A percentile compares a stretch with the other conserved stretches of the same genome.
Evolutionary conservation across 1,284 basidiomycete genomes (phyloP).

Genomic region (Naganishia sp.): DNA sequence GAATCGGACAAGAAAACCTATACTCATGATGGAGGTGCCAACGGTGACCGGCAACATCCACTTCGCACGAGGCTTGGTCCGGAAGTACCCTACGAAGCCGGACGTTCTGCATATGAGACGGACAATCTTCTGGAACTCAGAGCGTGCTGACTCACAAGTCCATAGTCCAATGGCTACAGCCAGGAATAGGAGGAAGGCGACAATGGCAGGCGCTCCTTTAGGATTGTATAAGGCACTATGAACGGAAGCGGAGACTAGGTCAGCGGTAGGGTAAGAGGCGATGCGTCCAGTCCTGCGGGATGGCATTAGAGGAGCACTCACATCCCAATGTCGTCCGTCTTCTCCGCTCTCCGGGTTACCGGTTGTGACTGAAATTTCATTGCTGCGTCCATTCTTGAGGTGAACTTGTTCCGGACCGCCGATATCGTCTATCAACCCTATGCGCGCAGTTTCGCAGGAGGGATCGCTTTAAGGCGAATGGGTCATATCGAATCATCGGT

Average conservation of each 20-base stretch:
- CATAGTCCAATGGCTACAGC: conserved; percentile 32
- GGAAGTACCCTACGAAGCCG: conserved; percentile 29
- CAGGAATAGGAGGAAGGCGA: conserved; percentile 32
- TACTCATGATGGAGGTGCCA: conserved; percentile 35
- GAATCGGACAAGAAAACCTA: conserved; percentile 36
- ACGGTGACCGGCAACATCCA: conserved; percentile 33
- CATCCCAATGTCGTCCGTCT: conserved; percentile 10
- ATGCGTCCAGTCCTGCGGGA: not conserved
- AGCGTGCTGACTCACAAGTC: conserved; percentile 32
- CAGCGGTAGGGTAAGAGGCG: too few relatives aligned
- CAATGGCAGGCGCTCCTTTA: conserved; percentile 34
- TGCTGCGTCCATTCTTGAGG: not conserved
- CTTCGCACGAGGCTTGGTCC: conserved; percentile 29
- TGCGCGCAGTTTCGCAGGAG: too few relatives aligned
- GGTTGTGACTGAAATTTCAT: not conserved
- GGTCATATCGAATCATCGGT: too few relatives aligned
- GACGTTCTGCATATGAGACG: not conserved
- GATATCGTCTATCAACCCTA: not conserved
- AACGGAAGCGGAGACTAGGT: too few relatives aligned
- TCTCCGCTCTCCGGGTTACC: not conserved
- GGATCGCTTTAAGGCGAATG: too few relatives aligned
- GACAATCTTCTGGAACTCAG: too few relatives aligned
- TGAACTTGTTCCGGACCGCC: not conserved
- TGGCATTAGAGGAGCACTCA: not conserved
- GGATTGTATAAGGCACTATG: conserved; percentile 37